A percentile compares a stretch with the other conserved stretches of the same genome.
These are phyloP conservation scores for Hypomyces perniciosus DNA, from an alignment of 2,329 filamentous ascomycete genomes.

Conservation along the genomic window DNA sequence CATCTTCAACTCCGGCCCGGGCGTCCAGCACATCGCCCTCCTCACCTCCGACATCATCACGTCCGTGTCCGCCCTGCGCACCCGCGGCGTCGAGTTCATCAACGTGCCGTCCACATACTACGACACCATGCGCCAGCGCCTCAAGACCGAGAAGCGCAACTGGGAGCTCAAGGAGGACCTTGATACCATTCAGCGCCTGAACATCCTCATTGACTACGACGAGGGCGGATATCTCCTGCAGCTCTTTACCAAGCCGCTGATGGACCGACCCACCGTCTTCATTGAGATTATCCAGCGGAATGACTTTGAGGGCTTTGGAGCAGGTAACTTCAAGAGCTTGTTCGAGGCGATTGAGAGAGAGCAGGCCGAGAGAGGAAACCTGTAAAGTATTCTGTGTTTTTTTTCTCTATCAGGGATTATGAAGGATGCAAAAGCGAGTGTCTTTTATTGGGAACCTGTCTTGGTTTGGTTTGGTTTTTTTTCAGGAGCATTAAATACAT, in stretches of 20 bases:
- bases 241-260: slow-evolving; percentile 78
- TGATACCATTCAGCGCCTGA: slow-evolving; percentile 66
- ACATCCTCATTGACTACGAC: slow-evolving; percentile 93
- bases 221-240: slow-evolving; percentile 79
- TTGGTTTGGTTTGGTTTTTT: not conserved
- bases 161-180: slow-evolving; percentile 74
- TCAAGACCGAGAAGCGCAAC: slow-evolving; percentile 55
- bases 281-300: slow-evolving; percentile 94
- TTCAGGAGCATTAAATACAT: not conserved
- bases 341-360: slow-evolving; percentile 96
- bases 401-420: not conserved
- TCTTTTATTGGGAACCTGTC: not conserved
- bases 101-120: slow-evolving; percentile 85
- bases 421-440: not conserved
- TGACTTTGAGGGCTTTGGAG: slow-evolving; percentile 86
- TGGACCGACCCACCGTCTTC: slow-evolving; percentile 93
- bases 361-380: slow-evolving; percentile 78
- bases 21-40: slow-evolving; percentile 90
- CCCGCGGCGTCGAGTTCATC: slow-evolving; percentile 91
- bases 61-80: slow-evolving; percentile 70
- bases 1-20: slow-evolving; percentile 81
- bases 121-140: slow-evolving; percentile 63
- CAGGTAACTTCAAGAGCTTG: slow-evolving; percentile 90
- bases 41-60: slow-evolving; percentile 74
- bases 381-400: slow-evolving; percentile 39